Percentiles rank a stretch among this genome's conserved stretches.
These are phyloP conservation scores for Picocystis sp. DNA, from an alignment of 163 green algal genomes.

Conservation along the genomic window DNA sequence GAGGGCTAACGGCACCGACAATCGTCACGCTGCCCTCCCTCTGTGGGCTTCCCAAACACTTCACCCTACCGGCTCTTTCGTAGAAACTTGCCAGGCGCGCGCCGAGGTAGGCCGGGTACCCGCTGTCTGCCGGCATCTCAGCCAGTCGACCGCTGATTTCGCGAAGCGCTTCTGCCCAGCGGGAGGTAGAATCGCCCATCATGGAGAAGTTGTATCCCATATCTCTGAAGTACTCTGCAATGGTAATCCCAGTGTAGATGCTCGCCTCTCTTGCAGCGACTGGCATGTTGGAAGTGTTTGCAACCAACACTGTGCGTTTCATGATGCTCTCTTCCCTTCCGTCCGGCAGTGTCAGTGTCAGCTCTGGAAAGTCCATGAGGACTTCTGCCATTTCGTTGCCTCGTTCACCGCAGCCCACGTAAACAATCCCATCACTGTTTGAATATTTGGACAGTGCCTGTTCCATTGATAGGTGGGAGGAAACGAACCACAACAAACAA, in stretches of 20 bases:
- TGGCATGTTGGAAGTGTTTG: conserved; percentile 99
- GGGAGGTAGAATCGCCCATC: conserved; percentile 96
- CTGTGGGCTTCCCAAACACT: conserved; percentile 76
- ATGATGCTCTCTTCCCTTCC: conserved; percentile 97
- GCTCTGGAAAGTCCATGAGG: conserved; percentile 91
- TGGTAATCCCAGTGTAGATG: conserved; percentile 99
- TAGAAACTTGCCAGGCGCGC: conserved; percentile 96
- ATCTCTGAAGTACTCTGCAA: conserved; percentile 98
- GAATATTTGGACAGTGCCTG: conserved; percentile 97
- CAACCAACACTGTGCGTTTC: conserved; percentile 93
- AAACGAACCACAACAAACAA: too few species aligned
- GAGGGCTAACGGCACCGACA: conserved; percentile 92
- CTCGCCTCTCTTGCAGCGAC: conserved; percentile 94
- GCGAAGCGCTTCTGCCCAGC: conserved; percentile 92
- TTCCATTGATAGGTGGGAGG: neutral
- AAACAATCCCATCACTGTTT: conserved; percentile 98
- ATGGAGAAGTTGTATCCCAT: conserved; percentile 99
- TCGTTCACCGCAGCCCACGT: conserved; percentile 93
- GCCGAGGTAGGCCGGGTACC: conserved; percentile 95
- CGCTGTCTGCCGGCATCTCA: conserved; percentile 95
- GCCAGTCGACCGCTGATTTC: conserved; percentile 96
- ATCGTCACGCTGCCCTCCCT: conserved; percentile 94
- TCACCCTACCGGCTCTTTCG: conserved; percentile 86
- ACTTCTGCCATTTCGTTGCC: conserved; percentile 99
- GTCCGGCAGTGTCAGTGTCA: conserved; percentile 96